Percentiles rank a stretch among this genome's conserved stretches.
These are phyloP conservation scores for Phytophthora kernoviae DNA, from an alignment of 352 stramenopile species.

Conservation along the genomic window DNA sequence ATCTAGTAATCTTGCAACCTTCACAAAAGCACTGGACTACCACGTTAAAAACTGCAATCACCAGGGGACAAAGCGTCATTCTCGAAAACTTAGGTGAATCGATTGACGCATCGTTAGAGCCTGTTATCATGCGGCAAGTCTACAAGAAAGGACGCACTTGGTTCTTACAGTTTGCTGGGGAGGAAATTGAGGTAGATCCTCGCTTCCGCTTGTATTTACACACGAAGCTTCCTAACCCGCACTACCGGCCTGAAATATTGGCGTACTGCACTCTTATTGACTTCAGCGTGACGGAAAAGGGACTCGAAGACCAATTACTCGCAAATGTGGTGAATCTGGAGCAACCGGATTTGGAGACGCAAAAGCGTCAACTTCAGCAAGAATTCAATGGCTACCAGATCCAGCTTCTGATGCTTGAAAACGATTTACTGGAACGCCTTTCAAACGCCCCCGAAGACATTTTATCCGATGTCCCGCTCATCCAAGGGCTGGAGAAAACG, in stretches of 20 bases:
- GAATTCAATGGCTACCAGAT: conserved; percentile 94
- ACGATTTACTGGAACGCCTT: conserved; percentile 87
- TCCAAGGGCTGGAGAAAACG: conserved; percentile 92
- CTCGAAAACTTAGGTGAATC: conserved; percentile 89
- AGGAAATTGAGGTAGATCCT: conserved; percentile 91
- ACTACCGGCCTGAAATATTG: conserved; percentile 92
- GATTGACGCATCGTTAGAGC: conserved; percentile 89
- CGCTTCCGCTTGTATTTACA: conserved; percentile 91
- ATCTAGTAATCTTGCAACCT: conserved; percentile 74
- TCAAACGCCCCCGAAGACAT: conserved; percentile 94
- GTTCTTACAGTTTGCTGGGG: conserved; percentile 87
- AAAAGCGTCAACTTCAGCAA: conserved; percentile 88
- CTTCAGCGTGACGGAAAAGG: conserved; percentile 93
- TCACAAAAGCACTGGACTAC: conserved; percentile 82
- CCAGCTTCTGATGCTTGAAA: conserved; percentile 89
- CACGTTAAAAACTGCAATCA: conserved; percentile 78
- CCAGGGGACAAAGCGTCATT: conserved; percentile 81
- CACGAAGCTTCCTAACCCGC: conserved; percentile 92
- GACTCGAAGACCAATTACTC: conserved; percentile 90
- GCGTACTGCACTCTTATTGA: conserved; percentile 94
- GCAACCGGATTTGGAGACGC: conserved; percentile 87
- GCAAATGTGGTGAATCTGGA: conserved; percentile 91
- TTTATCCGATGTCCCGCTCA: conserved; percentile 89
- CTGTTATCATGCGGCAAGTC: conserved; percentile 88
- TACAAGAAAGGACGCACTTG: conserved; percentile 89